Conservation (phyloP, 1,284 basidiomycete genomes). For the Tilletia setariae region DNA sequence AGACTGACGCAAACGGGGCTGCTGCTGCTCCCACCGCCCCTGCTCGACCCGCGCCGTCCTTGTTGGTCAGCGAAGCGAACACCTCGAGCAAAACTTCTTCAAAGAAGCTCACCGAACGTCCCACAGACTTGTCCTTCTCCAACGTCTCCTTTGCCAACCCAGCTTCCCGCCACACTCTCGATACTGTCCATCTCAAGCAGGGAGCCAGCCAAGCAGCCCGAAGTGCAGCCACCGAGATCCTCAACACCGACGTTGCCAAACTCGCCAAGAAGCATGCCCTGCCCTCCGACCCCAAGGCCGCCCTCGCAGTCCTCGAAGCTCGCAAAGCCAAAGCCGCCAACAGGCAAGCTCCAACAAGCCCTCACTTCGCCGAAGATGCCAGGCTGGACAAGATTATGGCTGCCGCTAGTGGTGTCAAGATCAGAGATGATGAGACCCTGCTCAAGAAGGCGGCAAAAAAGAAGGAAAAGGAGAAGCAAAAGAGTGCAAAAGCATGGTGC, state of each 20-base stretch:
- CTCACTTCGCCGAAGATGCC: slow-evolving; percentile 24
- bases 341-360: slow-evolving; percentile 25
- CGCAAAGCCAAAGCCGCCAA: slow-evolving; percentile 39
- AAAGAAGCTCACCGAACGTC: slow-evolving; percentile 26
- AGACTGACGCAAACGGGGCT: background rate
- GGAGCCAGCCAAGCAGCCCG: slow-evolving; percentile 9
- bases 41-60: slow-evolving; percentile 33
- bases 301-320: slow-evolving; percentile 45
- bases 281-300: slow-evolving; percentile 49
- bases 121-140: slow-evolving; percentile 35
- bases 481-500: slow-evolving; percentile 47
- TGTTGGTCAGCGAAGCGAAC: slow-evolving; percentile 33
- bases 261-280: slow-evolving; percentile 39
- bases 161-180: background rate
- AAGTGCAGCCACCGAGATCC: slow-evolving; percentile 10
- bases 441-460: slow-evolving; percentile 48
- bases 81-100: slow-evolving; percentile 13
- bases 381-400: slow-evolving; percentile 48
- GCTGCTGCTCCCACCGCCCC: slow-evolving; percentile 26
- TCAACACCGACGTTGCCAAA: slow-evolving; percentile 16
- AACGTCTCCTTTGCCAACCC: slow-evolving; percentile 33
- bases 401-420: slow-evolving; percentile 46
- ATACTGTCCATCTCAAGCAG: slow-evolving; percentile 9
- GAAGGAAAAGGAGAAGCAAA: slow-evolving; percentile 47
- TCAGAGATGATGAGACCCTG: slow-evolving; percentile 49